A percentile compares a stretch with the other conserved stretches of the same genome.
Conservation (phyloP, 108 stramenopile genomes). For the Aurantiochytrium sp. region DNA sequence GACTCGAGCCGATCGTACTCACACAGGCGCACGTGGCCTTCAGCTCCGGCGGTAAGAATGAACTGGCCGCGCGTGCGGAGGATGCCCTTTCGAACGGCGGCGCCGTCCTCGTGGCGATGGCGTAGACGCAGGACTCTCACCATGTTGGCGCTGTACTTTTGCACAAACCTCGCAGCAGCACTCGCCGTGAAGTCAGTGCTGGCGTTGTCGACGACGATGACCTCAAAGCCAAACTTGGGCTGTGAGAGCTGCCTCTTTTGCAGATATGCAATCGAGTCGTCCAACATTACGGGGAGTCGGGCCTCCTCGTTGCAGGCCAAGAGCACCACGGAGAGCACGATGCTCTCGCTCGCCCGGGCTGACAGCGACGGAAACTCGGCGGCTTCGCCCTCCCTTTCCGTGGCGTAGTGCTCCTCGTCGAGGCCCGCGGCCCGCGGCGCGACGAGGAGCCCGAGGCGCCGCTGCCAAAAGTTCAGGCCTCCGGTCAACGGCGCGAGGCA, state of each 20-base stretch:
- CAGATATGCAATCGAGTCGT: constrained; percentile 42
- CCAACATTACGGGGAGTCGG: constrained; percentile 45
- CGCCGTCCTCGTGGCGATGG: constrained; percentile 47
- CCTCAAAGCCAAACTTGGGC: constrained; percentile 30
- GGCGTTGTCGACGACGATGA: constrained; percentile 57
- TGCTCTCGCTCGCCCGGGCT: neutral
- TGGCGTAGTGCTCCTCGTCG: neutral
- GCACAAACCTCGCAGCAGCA: constrained; percentile 26
- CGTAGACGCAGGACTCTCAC: constrained; percentile 39
- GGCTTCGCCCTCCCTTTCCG: neutral
- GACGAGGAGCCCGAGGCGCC: neutral
- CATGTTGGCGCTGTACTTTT: constrained; percentile 38
- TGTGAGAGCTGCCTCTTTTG: neutral
- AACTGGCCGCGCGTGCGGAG: constrained; percentile 46
- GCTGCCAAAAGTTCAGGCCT: neutral
- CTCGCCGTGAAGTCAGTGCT: constrained; percentile 43
- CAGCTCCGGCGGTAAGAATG: constrained; percentile 54
- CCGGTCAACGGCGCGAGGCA: neutral
- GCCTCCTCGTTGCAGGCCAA: constrained; percentile 54
- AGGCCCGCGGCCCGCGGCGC: neutral
- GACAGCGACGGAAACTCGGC: neutral
- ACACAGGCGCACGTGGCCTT: constrained; percentile 48
- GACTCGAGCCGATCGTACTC: constrained; percentile 44
- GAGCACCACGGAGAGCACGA: constrained; percentile 37
- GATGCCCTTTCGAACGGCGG: constrained; percentile 48